These are phyloP conservation scores for Tremella mesenterica DNA, from an alignment of 768 basidiomycete species.

Conservation along the genomic window DNA sequence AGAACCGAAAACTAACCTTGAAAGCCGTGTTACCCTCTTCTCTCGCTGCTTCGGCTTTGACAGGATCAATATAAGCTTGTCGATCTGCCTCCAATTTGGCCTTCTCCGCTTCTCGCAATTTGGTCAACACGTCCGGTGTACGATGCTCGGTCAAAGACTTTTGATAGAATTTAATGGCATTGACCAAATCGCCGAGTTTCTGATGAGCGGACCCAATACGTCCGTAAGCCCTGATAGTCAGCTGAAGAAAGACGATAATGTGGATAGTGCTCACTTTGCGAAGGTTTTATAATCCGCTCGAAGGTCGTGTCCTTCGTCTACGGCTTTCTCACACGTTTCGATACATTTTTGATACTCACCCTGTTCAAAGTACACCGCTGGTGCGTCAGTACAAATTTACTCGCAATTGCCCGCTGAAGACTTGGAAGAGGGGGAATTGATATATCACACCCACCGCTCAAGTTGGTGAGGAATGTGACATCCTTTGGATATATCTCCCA, in stretches of 20 bases:
- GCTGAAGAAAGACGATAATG: not conserved
- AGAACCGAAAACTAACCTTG: slow-evolving; percentile 50
- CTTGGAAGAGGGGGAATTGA: too few species aligned
- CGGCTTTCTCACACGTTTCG: slow-evolving; percentile 87
- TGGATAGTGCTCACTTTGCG: slow-evolving; percentile 55
- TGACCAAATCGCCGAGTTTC: slow-evolving; percentile 64
- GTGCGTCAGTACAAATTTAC: not conserved
- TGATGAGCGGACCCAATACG: slow-evolving; percentile 78
- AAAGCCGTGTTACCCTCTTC: slow-evolving; percentile 89
- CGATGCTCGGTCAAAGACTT: slow-evolving; percentile 95
- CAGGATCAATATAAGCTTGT: slow-evolving; percentile 78
- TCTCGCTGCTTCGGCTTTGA: slow-evolving; percentile 67
- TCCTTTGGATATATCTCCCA: slow-evolving; percentile 94
- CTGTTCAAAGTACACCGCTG: slow-evolving; percentile 88
- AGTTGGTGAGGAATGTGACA: slow-evolving; percentile 83
- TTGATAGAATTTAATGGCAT: slow-evolving; percentile 82
- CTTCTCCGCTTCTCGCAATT: slow-evolving; percentile 74
- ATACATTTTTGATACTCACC: slow-evolving; percentile 85
- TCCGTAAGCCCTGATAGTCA: slow-evolving; percentile 57
- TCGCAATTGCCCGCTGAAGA: not conserved
- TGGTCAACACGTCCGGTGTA: slow-evolving; percentile 81
- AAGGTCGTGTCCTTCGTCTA: slow-evolving; percentile 83
- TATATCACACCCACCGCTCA: slow-evolving; percentile 63
- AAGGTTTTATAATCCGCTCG: slow-evolving; percentile 91
- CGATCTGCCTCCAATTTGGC: slow-evolving; percentile 67